phyloP scores from a whole-genome alignment of 768 basidiomycete species.

The Serendipita indica region DNA sequence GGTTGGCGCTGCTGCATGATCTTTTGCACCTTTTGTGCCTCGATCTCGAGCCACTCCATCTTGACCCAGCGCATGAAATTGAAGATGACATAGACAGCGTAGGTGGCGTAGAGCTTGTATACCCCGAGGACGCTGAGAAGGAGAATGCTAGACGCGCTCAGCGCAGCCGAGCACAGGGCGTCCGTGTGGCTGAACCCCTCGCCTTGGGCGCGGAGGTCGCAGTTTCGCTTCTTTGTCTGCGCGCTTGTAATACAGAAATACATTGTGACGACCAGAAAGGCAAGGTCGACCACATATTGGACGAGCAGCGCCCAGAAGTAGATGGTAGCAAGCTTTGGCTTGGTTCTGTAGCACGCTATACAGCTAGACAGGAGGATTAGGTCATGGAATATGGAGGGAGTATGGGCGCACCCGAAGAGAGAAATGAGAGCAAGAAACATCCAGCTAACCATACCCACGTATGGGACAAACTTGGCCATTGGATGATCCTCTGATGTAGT shows the following conservation, averaged over 20 bases:
- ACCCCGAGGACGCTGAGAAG: not conserved
- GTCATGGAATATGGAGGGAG: not conserved
- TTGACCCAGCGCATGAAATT: not conserved
- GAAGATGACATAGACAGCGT: constrained; percentile 2
- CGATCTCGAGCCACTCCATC: not conserved
- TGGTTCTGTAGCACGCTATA: not conserved
- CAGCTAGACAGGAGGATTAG: not conserved
- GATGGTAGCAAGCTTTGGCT: not conserved
- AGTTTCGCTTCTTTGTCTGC: not conserved
- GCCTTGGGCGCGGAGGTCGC: not conserved
- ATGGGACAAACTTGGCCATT: not conserved
- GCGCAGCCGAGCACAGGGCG: not conserved
- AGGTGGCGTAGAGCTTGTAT: constrained; percentile 1
- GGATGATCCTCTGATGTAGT: not conserved
- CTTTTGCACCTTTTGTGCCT: not conserved
- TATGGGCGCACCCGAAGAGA: not conserved
- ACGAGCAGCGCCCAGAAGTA: constrained; percentile 2
- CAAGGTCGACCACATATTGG: not conserved
- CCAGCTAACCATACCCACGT: constrained; percentile 1
- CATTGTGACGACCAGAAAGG: not conserved
- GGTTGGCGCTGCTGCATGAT: not conserved
- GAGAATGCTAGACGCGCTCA: constrained; percentile 3
- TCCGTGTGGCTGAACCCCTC: not conserved
- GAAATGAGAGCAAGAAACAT: constrained; percentile 2
- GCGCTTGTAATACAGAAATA: not conserved